Conservation (phyloP, 768 basidiomycete genomes). For the Mycena amicta region DNA sequence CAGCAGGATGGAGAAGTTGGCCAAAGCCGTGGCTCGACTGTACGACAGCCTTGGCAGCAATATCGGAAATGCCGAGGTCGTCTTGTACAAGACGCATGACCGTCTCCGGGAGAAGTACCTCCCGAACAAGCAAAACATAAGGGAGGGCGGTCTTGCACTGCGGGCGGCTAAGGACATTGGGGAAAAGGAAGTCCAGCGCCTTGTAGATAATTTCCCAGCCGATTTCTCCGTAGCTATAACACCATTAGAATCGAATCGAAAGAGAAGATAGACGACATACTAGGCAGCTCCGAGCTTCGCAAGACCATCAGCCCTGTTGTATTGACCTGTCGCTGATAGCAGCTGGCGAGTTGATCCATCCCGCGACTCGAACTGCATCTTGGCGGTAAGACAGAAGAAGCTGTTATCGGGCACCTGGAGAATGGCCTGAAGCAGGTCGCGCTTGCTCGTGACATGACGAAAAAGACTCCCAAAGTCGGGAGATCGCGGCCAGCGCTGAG, state of each 20-base stretch:
- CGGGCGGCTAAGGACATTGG: background rate
- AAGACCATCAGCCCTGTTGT: background rate
- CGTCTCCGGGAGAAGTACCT: slow-evolving; percentile 2
- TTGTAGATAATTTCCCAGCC: slow-evolving; percentile 3
- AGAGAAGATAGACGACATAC: background rate
- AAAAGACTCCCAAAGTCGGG: background rate
- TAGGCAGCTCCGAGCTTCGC: background rate
- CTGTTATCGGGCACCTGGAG: slow-evolving; percentile 6
- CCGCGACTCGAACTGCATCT: background rate
- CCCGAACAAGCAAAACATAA: background rate
- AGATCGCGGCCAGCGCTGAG: background rate
- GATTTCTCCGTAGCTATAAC: slow-evolving; percentile 8
- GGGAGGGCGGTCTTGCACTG: background rate
- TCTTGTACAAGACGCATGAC: background rate
- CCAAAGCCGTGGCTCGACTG: background rate
- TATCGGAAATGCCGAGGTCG: background rate
- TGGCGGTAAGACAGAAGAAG: slow-evolving; percentile 3
- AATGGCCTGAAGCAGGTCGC: background rate
- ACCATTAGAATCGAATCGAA: background rate
- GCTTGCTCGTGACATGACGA: background rate
- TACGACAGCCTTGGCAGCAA: background rate
- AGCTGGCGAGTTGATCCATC: background rate
- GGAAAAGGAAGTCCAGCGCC: slow-evolving; percentile 5
- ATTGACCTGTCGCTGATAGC: background rate
- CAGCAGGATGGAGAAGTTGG: background rate